Conservation (phyloP, 805 yeast species). For the Wickerhamiella domercqiae region DNA sequence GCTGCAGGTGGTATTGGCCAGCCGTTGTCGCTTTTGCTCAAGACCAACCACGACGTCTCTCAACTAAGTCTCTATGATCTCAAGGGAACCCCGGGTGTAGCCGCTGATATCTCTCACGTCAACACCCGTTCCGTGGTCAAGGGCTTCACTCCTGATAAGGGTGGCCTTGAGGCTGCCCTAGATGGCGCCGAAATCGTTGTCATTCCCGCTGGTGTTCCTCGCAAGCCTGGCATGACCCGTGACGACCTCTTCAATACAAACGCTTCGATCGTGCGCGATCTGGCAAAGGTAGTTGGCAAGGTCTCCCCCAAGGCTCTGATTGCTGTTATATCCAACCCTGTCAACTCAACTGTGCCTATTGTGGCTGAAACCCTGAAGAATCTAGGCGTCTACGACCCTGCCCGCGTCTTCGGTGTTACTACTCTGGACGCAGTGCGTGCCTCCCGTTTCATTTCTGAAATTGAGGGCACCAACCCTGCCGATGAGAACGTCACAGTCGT, state of each 20-base stretch:
- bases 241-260: slow-evolving; percentile 93
- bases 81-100: slow-evolving; percentile 91
- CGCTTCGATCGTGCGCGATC: slow-evolving; percentile 86
- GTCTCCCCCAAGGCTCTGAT: slow-evolving; percentile 72
- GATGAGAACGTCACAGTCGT: slow-evolving; percentile 72
- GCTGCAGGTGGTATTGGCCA: slow-evolving; percentile 98
- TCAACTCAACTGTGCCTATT: slow-evolving; percentile 93
- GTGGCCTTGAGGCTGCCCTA: slow-evolving; percentile 55
- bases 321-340: slow-evolving; percentile 82
- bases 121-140: slow-evolving; percentile 81
- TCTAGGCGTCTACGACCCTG: slow-evolving; percentile 78
- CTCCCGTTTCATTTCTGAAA: slow-evolving; percentile 67
- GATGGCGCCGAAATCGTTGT: slow-evolving; percentile 61
- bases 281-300: slow-evolving; percentile 75
- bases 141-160: slow-evolving; percentile 75
- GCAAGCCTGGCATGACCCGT: slow-evolving; percentile 98
- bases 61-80: slow-evolving; percentile 77
- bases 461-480: slow-evolving; percentile 56
- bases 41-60: slow-evolving; percentile 77
- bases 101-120: slow-evolving; percentile 87
- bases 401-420: slow-evolving; percentile 90
- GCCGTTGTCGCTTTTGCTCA: slow-evolving; percentile 68
- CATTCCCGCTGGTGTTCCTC: slow-evolving; percentile 96
- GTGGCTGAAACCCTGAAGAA: slow-evolving; percentile 83
- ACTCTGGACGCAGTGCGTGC: slow-evolving; percentile 86